Evolutionary conservation across 192 early-diverging fungal genomes (phyloP).

Genomic region (Coemansia sp.): DNA sequence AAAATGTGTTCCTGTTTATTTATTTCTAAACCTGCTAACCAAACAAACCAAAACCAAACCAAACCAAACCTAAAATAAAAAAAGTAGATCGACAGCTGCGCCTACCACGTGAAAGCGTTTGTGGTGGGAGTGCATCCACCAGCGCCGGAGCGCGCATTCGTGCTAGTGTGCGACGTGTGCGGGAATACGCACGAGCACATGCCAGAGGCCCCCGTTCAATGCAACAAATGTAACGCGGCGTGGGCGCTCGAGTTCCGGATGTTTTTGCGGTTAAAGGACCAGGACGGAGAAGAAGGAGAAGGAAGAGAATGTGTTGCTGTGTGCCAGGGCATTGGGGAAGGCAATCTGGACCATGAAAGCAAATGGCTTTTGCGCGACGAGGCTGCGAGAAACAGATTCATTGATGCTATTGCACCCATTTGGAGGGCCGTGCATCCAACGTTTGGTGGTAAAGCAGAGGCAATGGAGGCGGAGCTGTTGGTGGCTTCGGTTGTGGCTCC

Average conservation of each 20-base stretch:
- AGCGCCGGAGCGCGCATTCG: background rate
- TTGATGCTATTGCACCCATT: background rate
- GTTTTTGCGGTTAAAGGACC: background rate
- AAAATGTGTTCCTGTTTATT: background rate
- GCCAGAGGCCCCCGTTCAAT: background rate
- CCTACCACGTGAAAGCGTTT: background rate
- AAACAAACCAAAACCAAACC: too few species aligned
- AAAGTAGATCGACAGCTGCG: constrained; percentile 4
- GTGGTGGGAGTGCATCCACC: background rate
- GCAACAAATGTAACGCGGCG: background rate
- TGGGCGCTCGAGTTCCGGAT: background rate
- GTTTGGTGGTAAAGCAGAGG: background rate
- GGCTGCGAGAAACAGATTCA: background rate
- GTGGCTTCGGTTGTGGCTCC: constrained; percentile 18
- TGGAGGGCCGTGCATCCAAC: constrained; percentile 6
- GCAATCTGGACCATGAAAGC: background rate
- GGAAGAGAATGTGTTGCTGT: background rate
- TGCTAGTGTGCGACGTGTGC: constrained; percentile 5
- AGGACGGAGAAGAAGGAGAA: background rate
- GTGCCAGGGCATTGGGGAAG: constrained; percentile 3
- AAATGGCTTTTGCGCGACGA: background rate
- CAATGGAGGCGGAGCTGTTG: background rate
- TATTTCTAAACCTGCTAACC: too few species aligned
- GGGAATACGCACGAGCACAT: constrained; percentile 1
- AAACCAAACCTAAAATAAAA: too few species aligned